Evolutionary conservation across 2,329 filamentous ascomycete species (phyloP).

Genomic region (Ascochyta fabae): DNA sequence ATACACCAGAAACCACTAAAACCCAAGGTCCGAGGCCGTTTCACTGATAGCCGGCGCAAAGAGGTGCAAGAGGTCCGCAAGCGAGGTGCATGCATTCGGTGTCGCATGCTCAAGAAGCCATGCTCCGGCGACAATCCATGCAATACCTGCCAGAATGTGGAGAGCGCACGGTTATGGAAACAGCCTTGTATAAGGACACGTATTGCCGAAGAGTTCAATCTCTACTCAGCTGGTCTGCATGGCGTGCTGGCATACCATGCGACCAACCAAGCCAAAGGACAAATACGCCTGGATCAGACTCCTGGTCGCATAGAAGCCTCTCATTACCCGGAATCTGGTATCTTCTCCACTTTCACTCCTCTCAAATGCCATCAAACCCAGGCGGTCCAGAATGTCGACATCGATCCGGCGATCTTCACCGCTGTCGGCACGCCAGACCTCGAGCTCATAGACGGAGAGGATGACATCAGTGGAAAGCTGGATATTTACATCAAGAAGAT

Average conservation of each 20-base stretch:
- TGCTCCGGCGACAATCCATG: conserved; percentile 68
- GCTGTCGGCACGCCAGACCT: conserved; percentile 42
- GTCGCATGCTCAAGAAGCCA: conserved; percentile 69
- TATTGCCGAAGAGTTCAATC: conserved; percentile 63
- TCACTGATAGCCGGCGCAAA: conserved; percentile 62
- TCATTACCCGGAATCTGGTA: conserved; percentile 55
- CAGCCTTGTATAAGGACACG: conserved; percentile 64
- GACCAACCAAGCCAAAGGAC: conserved; percentile 56
- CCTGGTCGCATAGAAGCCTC: conserved; percentile 62
- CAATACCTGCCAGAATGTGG: conserved; percentile 64
- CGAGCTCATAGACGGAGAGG: conserved; percentile 59
- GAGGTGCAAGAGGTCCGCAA: conserved; percentile 67
- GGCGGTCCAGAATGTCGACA: conserved; percentile 34
- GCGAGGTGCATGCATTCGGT: conserved; percentile 66
- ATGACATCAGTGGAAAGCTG: conserved; percentile 59
- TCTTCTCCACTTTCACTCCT: conserved; percentile 57
- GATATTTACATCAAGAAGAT: conserved; percentile 62
- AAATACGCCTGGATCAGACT: conserved; percentile 56
- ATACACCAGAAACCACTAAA: conserved; percentile 48
- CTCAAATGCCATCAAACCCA: conserved; percentile 46
- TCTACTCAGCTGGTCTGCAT: conserved; percentile 63
- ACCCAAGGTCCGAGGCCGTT: conserved; percentile 62
- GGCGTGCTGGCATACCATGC: conserved; percentile 60
- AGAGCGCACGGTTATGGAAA: conserved; percentile 67
- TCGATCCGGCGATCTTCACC: conserved; percentile 48